Percentiles rank a stretch among this genome's conserved stretches.
Evolutionary conservation across 805 yeast genomes (phyloP).

Genomic region (Monosporozyma aquatica): DNA sequence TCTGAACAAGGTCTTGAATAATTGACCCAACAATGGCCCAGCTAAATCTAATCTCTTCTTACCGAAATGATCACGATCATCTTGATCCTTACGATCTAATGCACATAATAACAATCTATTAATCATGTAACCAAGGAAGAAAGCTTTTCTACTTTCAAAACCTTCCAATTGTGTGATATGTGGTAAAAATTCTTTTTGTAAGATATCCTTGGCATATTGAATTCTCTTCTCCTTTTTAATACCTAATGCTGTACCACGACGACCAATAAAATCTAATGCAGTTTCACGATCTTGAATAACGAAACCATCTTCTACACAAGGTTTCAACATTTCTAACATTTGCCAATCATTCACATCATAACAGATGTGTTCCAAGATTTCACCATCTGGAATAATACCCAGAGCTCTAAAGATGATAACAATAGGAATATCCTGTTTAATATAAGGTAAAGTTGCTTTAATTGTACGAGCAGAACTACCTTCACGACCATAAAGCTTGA

Average conservation of each 20-base stretch:
- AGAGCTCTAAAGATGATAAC: conserved; percentile 95
- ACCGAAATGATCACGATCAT: conserved; percentile 99
- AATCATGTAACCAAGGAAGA: conserved; percentile 95
- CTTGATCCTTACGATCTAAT: conserved; percentile 93
- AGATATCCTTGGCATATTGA: conserved; percentile 92
- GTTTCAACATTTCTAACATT: conserved; percentile 97
- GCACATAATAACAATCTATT: conserved; percentile 92
- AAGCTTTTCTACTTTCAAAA: conserved; percentile 92
- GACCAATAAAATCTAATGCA: conserved; percentile 94
- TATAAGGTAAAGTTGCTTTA: conserved; percentile 92
- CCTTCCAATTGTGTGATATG: conserved; percentile 97
- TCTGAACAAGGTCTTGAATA: conserved; percentile 88
- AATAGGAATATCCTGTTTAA: conserved; percentile 93
- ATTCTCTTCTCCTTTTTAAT: conserved; percentile 96
- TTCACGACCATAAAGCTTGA: conserved; percentile 79
- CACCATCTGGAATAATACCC: conserved; percentile 99
- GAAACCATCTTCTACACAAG: conserved; percentile 98
- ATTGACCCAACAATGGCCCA: conserved; percentile 92
- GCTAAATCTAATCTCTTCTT: conserved; percentile 97
- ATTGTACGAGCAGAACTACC: conserved; percentile 72
- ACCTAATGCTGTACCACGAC: conserved; percentile 96
- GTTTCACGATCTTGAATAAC: conserved; percentile 97
- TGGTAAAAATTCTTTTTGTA: conserved; percentile 92
- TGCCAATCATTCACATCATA: conserved; percentile 98
- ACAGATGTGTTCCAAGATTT: conserved; percentile 94